Evolutionary conservation across 768 basidiomycete species (phyloP).

Genomic region (Lactarius psammicola): DNA sequence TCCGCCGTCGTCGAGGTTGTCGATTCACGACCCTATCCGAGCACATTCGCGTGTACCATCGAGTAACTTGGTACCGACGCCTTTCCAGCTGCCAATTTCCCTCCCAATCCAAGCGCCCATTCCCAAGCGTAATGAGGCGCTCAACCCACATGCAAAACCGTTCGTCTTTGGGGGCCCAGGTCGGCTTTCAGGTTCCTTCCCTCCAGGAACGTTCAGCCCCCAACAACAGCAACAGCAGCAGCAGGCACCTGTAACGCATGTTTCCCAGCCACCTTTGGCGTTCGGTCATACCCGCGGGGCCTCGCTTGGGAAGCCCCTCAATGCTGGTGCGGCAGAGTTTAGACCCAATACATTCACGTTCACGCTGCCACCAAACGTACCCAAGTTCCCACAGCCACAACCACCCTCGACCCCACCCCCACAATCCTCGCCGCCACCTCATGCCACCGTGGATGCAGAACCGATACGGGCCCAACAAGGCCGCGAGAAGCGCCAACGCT

Average conservation of each 20-base stretch:
- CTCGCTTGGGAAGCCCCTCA: slow-evolving; percentile 67
- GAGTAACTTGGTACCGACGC: slow-evolving; percentile 24
- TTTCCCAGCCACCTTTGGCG: background rate
- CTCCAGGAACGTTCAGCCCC: slow-evolving; percentile 34
- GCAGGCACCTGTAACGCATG: background rate
- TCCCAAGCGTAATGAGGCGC: slow-evolving; percentile 35
- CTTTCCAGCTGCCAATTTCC: slow-evolving; percentile 23
- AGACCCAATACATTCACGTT: slow-evolving; percentile 78
- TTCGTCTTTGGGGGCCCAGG: slow-evolving; percentile 66
- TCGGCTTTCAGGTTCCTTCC: slow-evolving; percentile 39
- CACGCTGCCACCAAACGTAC: slow-evolving; percentile 64
- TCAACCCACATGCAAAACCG: slow-evolving; percentile 82
- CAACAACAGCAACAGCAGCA: slow-evolving; percentile 35
- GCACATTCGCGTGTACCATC: slow-evolving; percentile 55
- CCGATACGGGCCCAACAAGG: slow-evolving; percentile 55
- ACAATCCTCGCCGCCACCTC: slow-evolving; percentile 39
- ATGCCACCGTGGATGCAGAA: slow-evolving; percentile 22
- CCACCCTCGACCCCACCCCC: slow-evolving; percentile 33
- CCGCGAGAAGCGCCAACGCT: slow-evolving; percentile 74
- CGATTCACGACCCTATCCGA: slow-evolving; percentile 57
- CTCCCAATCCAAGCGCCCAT: slow-evolving; percentile 24
- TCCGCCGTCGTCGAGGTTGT: slow-evolving; percentile 58
- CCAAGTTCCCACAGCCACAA: slow-evolving; percentile 49
- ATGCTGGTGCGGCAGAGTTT: slow-evolving; percentile 77
- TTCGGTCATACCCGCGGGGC: slow-evolving; percentile 40